Conservation (phyloP, 345 rosid genomes). For the Eucalyptus lansdowneana region DNA sequence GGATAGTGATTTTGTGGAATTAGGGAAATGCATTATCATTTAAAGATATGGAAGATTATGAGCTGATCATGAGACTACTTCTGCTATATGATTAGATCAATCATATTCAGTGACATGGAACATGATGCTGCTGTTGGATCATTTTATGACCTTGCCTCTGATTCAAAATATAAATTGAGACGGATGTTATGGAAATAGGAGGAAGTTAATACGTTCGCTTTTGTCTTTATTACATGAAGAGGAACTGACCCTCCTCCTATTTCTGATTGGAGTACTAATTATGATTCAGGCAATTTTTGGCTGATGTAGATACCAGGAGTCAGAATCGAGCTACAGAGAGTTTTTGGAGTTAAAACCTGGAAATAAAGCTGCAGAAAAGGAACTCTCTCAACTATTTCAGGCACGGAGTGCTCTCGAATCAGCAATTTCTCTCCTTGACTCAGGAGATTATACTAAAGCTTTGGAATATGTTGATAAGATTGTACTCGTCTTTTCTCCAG, state of each 20-base stretch:
- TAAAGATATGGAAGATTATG: not conserved
- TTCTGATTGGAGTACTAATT: constrained; percentile 14
- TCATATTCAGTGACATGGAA: not conserved
- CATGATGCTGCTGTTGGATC: not conserved
- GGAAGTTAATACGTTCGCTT: not conserved
- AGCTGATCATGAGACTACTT: not conserved
- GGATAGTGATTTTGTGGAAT: not conserved
- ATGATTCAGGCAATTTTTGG: constrained; percentile 17
- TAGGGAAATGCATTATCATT: not conserved
- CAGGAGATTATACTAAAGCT: constrained; percentile 61
- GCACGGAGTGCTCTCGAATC: constrained; percentile 77
- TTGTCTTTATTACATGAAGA: not conserved
- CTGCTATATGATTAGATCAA: not conserved
- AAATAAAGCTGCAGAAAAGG: constrained; percentile 65
- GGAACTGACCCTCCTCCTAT: not conserved
- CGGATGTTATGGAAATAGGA: not conserved
- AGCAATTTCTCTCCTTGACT: constrained; percentile 51
- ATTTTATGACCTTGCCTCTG: not conserved
- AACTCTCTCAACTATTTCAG: constrained; percentile 85
- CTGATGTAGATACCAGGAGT: constrained; percentile 73
- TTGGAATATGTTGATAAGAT: constrained; percentile 80
- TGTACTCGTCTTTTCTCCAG: constrained; percentile 91
- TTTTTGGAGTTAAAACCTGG: constrained; percentile 67
- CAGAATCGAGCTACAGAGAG: constrained; percentile 59
- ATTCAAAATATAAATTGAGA: not conserved